Evolutionary conservation across 768 basidiomycete species (phyloP).

Genomic region (Lyophyllum semitale): DNA sequence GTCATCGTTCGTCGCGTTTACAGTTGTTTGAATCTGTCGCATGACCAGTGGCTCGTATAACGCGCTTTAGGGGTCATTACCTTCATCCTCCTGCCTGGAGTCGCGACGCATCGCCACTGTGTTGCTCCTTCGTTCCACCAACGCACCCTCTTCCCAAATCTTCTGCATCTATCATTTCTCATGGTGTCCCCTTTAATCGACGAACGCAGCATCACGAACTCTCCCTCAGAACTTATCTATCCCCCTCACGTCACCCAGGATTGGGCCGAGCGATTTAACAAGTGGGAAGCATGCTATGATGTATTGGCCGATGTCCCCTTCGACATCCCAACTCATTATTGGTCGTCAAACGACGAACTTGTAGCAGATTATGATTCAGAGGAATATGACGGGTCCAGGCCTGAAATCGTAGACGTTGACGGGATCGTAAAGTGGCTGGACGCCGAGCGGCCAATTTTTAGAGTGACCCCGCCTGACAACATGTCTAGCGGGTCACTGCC

Average conservation of each 20-base stretch:
- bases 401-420: too few species aligned
- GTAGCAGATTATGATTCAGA: too few species aligned
- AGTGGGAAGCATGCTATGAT: not conserved
- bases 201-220: not conserved
- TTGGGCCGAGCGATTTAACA: not conserved
- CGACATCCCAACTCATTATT: not conserved
- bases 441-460: too few species aligned
- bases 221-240: not conserved
- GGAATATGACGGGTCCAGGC: too few species aligned
- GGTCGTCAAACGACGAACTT: too few species aligned
- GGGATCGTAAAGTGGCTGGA: too few species aligned
- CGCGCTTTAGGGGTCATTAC: not conserved
- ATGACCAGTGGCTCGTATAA: not conserved
- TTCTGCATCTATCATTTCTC: too few species aligned
- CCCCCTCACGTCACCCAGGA: not conserved
- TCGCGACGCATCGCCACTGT: not conserved
- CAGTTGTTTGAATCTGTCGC: not conserved
- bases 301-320: not conserved
- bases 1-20: not conserved
- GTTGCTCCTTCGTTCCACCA: not conserved
- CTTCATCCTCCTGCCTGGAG: not conserved
- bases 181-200: not conserved
- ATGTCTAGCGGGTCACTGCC: too few species aligned
- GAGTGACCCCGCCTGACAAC: too few species aligned
- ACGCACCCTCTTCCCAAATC: not conserved